These are phyloP conservation scores for Trichosporon sp. DNA, from an alignment of 1,284 basidiomycete genomes.

Conservation along the genomic window DNA sequence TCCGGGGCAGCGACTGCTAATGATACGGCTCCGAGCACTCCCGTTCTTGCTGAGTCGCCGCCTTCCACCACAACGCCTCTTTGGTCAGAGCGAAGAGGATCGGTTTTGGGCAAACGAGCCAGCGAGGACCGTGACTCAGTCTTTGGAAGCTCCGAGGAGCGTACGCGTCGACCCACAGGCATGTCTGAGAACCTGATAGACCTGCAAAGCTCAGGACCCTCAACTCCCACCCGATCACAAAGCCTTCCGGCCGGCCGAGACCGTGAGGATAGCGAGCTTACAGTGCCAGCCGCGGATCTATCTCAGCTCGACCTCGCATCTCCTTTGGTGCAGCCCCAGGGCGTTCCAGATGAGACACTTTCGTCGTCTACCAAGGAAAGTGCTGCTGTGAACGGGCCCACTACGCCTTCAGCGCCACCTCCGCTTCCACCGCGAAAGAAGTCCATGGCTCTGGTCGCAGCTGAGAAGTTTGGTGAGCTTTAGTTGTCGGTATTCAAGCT, in stretches of 20 bases:
- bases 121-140: constrained; percentile 40
- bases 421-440: constrained; percentile 11
- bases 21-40: constrained; percentile 11
- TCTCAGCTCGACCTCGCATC: constrained; percentile 15
- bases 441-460: constrained; percentile 17
- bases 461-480: constrained; percentile 49
- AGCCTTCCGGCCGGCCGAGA: neutral
- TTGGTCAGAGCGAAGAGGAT: neutral
- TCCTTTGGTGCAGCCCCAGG: neutral
- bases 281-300: constrained; percentile 4
- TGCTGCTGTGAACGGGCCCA: neutral
- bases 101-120: constrained; percentile 38
- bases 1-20: constrained; percentile 27
- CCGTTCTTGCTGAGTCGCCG: constrained; percentile 1
- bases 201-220: neutral
- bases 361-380: neutral
- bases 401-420: neutral
- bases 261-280: constrained; percentile 13
- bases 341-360: neutral
- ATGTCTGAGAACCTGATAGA: constrained; percentile 9
- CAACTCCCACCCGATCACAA: neutral
- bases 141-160: constrained; percentile 25
- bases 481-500: neutral
- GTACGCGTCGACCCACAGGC: constrained; percentile 6
- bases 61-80: neutral